Evolutionary conservation across 2,329 filamentous ascomycete species (phyloP).

Genomic region (Dactylonectria macrodidyma): DNA sequence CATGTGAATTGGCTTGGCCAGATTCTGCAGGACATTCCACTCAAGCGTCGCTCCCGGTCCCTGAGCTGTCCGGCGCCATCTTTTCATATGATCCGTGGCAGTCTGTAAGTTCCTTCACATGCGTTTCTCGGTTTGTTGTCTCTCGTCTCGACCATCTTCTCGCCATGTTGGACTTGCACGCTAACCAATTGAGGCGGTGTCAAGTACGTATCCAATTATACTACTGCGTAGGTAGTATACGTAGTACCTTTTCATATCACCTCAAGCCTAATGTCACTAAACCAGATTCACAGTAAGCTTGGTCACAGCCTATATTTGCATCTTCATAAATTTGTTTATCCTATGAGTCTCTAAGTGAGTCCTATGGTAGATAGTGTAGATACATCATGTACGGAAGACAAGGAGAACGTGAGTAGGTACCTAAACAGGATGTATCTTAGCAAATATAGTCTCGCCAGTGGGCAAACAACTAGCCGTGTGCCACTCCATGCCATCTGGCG

Average conservation of each 20-base stretch:
- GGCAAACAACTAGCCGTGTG: not conserved
- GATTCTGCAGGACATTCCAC: slow-evolving; percentile 26
- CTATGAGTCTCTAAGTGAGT: not conserved
- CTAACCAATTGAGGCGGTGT: not conserved
- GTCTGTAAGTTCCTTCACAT: not conserved
- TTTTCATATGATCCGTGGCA: slow-evolving; percentile 23
- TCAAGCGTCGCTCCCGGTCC: not conserved
- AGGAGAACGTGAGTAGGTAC: not conserved
- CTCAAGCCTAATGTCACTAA: not conserved
- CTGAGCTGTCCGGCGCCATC: not conserved
- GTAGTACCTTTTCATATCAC: not conserved
- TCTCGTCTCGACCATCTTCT: not conserved
- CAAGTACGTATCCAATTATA: not conserved
- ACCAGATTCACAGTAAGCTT: not conserved
- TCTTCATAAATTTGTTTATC: not conserved
- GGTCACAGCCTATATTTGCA: not conserved
- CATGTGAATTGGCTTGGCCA: slow-evolving; percentile 9
- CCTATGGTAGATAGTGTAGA: slow-evolving; percentile 1
- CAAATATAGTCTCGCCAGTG: not conserved
- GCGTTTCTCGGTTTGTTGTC: not conserved
- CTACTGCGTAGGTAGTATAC: not conserved
- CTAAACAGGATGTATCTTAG: not conserved
- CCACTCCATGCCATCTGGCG: slow-evolving; percentile 25
- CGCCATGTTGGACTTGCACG: not conserved
- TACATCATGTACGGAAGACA: not conserved